A percentile compares a stretch with the other conserved stretches of the same genome.
Evolutionary conservation across 352 stramenopile species (phyloP).

Genomic region (Thalassiosira livingstoniorum): DNA sequence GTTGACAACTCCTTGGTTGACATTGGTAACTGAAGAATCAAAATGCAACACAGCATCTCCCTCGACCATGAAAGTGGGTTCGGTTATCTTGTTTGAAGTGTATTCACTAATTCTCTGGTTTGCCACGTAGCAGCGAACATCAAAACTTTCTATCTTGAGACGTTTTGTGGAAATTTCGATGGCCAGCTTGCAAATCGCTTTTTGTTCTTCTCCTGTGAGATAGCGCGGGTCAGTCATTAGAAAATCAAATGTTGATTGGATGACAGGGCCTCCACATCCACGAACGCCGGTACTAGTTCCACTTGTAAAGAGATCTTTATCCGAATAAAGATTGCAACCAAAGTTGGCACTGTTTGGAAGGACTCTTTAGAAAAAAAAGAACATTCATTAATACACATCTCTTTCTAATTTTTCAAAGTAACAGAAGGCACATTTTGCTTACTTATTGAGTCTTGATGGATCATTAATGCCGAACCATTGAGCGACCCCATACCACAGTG

Average conservation of each 20-base stretch:
- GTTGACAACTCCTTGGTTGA: background rate
- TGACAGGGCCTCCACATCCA: slow-evolving; percentile 29
- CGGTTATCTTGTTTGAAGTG: slow-evolving; percentile 36
- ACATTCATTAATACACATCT: too few species aligned
- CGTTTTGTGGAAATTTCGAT: slow-evolving; percentile 14
- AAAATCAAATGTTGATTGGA: slow-evolving; percentile 5
- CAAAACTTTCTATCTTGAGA: slow-evolving; percentile 29
- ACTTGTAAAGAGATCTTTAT: slow-evolving; percentile 27
- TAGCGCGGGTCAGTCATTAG: slow-evolving; percentile 36
- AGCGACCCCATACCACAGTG: slow-evolving; percentile 63
- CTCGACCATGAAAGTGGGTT: slow-evolving; percentile 48
- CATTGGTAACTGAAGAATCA: slow-evolving; percentile 16
- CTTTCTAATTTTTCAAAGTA: too few species aligned
- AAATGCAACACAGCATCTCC: slow-evolving; percentile 49
- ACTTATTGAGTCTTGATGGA: slow-evolving; percentile 51
- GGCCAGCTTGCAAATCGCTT: slow-evolving; percentile 53
- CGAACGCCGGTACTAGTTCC: slow-evolving; percentile 14
- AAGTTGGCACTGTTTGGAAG: slow-evolving; percentile 32
- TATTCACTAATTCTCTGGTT: slow-evolving; percentile 35
- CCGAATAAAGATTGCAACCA: slow-evolving; percentile 41
- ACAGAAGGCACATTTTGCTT: too few species aligned
- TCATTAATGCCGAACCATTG: slow-evolving; percentile 73
- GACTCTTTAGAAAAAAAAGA: slow-evolving; percentile 44
- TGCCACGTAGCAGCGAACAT: slow-evolving; percentile 51
- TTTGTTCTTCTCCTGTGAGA: slow-evolving; percentile 60